A percentile compares a stretch with the other conserved stretches of the same genome.
Conservation (phyloP, 2,329 filamentous ascomycete genomes). For the Calonectria pteridis region DNA sequence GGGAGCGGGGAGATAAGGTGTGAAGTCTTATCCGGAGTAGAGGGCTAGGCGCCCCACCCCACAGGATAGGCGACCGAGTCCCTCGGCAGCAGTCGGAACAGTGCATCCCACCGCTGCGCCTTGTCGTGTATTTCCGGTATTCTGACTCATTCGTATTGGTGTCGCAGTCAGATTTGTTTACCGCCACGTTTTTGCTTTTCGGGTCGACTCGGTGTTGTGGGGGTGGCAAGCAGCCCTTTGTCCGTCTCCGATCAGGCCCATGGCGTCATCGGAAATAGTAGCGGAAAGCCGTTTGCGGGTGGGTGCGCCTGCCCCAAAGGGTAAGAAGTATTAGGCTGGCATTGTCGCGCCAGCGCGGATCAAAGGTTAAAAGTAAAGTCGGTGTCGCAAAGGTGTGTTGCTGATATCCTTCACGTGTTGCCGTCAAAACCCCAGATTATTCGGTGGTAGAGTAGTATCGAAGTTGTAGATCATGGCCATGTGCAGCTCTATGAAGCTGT, state of each 20-base stretch:
- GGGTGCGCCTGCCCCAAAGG: slow-evolving; percentile 4
- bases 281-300: neutral
- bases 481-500: slow-evolving; percentile 32
- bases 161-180: slow-evolving; percentile 12
- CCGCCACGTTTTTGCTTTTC: slow-evolving; percentile 16
- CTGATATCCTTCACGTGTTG: neutral
- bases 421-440: slow-evolving; percentile 11
- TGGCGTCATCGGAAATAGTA: slow-evolving; percentile 19
- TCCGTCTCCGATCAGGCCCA: neutral
- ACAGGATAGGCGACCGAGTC: slow-evolving; percentile 27
- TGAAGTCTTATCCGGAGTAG: slow-evolving; percentile 23
- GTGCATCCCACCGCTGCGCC: slow-evolving; percentile 21
- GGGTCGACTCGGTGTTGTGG: slow-evolving; percentile 16
- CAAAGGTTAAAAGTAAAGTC: neutral
- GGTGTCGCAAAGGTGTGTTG: neutral
- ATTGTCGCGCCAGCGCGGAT: slow-evolving; percentile 24
- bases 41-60: slow-evolving; percentile 24
- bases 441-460: slow-evolving; percentile 29
- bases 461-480: slow-evolving; percentile 33
- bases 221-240: slow-evolving; percentile 10
- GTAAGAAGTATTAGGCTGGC: slow-evolving; percentile 21
- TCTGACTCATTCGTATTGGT: slow-evolving; percentile 25
- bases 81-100: slow-evolving; percentile 38
- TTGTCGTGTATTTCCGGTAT: neutral
- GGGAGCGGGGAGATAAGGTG: slow-evolving; percentile 5